These are phyloP conservation scores for Mortierella sp. DNA, from an alignment of 371 early-diverging fungal genomes.

Conservation along the genomic window DNA sequence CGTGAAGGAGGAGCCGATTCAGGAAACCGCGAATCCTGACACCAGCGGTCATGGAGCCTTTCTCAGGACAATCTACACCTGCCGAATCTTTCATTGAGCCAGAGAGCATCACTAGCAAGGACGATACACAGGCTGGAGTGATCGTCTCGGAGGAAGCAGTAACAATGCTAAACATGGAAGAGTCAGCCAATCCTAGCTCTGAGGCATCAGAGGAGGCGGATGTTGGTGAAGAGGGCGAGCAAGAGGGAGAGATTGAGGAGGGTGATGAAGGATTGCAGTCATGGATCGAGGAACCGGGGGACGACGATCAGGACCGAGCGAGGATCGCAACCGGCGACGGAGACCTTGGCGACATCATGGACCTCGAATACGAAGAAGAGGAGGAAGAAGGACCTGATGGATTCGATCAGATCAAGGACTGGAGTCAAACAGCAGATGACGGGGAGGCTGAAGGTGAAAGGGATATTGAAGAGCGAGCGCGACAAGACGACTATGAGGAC, in stretches of 20 bases:
- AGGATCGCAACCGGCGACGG: slow-evolving; percentile 30
- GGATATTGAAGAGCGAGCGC: background rate
- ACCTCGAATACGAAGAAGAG: slow-evolving; percentile 11
- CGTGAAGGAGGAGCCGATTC: background rate
- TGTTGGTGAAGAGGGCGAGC: background rate
- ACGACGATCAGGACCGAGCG: background rate
- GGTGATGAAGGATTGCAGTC: slow-evolving; percentile 7
- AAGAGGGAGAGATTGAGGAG: background rate
- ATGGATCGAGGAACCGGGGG: slow-evolving; percentile 30
- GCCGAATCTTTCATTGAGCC: background rate
- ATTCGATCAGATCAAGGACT: background rate
- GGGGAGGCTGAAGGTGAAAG: slow-evolving; percentile 14
- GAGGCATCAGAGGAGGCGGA: background rate
- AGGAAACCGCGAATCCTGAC: background rate
- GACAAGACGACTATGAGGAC: background rate
- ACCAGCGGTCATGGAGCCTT: background rate
- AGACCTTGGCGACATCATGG: background rate
- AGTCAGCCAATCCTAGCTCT: background rate
- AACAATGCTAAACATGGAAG: background rate
- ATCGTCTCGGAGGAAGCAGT: background rate
- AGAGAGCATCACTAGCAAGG: background rate
- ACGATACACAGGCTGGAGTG: background rate
- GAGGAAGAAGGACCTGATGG: slow-evolving; percentile 4
- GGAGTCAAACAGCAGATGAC: slow-evolving; percentile 4
- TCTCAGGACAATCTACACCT: background rate